Conservation (phyloP, 1,284 basidiomycete species). For the Ustilago vetiveriae region DNA sequence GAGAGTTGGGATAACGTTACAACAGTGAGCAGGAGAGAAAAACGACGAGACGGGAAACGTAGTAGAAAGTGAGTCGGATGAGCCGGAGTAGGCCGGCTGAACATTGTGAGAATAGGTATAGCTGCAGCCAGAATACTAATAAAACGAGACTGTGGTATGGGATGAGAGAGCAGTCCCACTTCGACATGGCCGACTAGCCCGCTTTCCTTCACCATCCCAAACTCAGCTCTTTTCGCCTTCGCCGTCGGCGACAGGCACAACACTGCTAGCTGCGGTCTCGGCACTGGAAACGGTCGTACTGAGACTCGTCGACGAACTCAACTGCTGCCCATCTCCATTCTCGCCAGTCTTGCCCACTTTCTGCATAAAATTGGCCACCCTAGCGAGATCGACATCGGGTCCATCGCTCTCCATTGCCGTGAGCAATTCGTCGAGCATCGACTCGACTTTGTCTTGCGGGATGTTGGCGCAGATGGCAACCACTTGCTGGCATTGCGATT, state of each 20-base stretch:
- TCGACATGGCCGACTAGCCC: too few relatives aligned
- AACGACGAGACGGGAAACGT: too few relatives aligned
- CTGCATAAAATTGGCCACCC: constrained; percentile 87
- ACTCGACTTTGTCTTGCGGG: constrained; percentile 85
- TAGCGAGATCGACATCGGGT: constrained; percentile 79
- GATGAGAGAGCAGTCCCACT: background rate
- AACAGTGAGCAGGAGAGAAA: background rate
- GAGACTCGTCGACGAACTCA: constrained; percentile 8
- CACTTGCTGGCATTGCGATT: constrained; percentile 88
- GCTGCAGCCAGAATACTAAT: too few relatives aligned
- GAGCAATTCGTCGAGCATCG: constrained; percentile 87
- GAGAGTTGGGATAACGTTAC: too few relatives aligned
- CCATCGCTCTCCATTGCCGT: constrained; percentile 89
- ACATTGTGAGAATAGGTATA: too few relatives aligned
- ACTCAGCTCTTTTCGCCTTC: background rate
- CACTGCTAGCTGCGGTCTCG: constrained; percentile 13
- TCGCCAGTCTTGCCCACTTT: constrained; percentile 46
- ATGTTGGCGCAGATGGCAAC: constrained; percentile 89
- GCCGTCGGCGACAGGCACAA: background rate
- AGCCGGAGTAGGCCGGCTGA: too few relatives aligned
- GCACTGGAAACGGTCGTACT: constrained; percentile 6
- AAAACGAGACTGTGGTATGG: too few relatives aligned
- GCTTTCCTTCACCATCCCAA: too few relatives aligned
- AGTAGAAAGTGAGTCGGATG: too few relatives aligned
- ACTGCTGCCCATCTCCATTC: constrained; percentile 1